phyloP scores from a whole-genome alignment of 108 stramenopile genomes.

The Fragilariopsis cylindrus region DNA sequence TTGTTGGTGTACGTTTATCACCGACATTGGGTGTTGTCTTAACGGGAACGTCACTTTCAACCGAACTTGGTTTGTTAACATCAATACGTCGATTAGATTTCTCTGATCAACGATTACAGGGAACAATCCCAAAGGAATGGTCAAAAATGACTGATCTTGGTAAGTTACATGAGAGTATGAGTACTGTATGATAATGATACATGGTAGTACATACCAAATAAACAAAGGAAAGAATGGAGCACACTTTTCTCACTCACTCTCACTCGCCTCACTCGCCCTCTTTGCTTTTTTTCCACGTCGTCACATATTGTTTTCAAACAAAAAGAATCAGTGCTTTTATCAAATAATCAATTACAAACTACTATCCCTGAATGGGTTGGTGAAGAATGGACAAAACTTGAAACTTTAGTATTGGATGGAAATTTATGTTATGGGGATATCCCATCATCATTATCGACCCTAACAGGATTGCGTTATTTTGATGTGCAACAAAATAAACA shows the following conservation, averaged over 20 bases:
- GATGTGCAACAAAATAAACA: constrained; percentile 20
- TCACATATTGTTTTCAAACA: too few species aligned
- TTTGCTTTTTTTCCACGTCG: background rate
- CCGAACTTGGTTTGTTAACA: constrained; percentile 32
- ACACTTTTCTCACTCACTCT: background rate
- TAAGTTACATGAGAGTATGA: constrained; percentile 1
- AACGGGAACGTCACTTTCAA: constrained; percentile 22
- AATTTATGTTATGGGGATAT: constrained; percentile 24
- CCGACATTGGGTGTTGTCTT: constrained; percentile 15
- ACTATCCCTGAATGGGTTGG: constrained; percentile 32
- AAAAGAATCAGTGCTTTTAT: constrained; percentile 18
- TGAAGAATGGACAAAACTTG: constrained; percentile 14
- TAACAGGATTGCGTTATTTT: constrained; percentile 11
- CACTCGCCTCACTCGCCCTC: background rate
- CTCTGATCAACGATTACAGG: constrained; percentile 26
- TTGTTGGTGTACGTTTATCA: constrained; percentile 20
- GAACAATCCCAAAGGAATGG: constrained; percentile 29
- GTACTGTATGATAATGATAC: too few species aligned
- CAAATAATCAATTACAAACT: constrained; percentile 21
- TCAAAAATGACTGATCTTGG: constrained; percentile 19
- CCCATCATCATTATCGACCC: constrained; percentile 16
- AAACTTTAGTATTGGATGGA: constrained; percentile 14
- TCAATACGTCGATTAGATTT: constrained; percentile 21
- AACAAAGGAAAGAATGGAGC: too few species aligned
- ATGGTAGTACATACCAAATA: too few species aligned